These are phyloP conservation scores for Erysiphe neolycopersici DNA, from an alignment of 2,329 filamentous ascomycete genomes.

Conservation along the genomic window DNA sequence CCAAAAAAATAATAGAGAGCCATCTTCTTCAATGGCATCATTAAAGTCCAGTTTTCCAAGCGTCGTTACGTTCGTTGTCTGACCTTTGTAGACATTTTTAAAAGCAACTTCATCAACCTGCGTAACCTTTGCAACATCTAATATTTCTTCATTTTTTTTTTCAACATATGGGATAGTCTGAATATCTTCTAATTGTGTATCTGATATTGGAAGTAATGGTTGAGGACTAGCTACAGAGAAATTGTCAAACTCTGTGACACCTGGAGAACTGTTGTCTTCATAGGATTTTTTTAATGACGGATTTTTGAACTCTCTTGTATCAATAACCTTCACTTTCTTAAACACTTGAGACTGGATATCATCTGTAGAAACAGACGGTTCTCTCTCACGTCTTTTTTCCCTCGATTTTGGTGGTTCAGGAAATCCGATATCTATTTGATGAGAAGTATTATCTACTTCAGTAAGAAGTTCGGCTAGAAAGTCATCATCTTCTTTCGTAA, in stretches of 20 bases:
- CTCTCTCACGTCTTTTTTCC: conserved; percentile 51
- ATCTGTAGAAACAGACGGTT: conserved; percentile 44
- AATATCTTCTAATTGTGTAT: conserved; percentile 1
- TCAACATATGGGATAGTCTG: neutral
- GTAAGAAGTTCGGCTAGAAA: conserved; percentile 68
- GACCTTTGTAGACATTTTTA: too few species aligned
- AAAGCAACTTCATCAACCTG: neutral
- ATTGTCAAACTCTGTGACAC: conserved; percentile 21
- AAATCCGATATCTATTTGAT: conserved; percentile 26
- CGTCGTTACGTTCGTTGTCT: neutral
- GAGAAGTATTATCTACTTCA: conserved; percentile 61
- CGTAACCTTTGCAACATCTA: conserved; percentile 28
- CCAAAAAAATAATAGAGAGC: conserved; percentile 88
- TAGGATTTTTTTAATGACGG: conserved; percentile 22
- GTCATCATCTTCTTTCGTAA: conserved; percentile 65
- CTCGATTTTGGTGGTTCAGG: conserved; percentile 45
- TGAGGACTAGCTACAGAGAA: conserved; percentile 66
- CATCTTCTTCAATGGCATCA: conserved; percentile 81
- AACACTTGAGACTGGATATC: conserved; percentile 21
- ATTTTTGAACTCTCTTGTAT: conserved; percentile 22
- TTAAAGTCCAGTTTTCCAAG: conserved; percentile 62
- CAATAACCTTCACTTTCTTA: conserved; percentile 30
- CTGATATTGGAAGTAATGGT: conserved; percentile 61
- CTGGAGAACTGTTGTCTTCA: conserved; percentile 17
- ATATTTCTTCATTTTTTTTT: conserved; percentile 47